phyloP scores from a whole-genome alignment of 257 asterid species.

The Rubia yunnanensis region DNA sequence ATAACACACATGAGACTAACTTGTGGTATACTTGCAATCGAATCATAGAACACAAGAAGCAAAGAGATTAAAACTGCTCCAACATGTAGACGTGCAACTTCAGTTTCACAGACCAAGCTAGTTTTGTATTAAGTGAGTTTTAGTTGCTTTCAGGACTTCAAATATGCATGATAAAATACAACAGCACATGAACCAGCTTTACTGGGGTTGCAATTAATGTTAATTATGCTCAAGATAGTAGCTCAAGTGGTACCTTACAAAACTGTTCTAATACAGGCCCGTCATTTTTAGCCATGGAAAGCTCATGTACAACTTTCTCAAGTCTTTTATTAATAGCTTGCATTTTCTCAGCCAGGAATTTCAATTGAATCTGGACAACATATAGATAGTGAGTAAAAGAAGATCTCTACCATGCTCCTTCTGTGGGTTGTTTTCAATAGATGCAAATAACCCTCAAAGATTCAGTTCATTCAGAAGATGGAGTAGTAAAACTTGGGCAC shows the following conservation, averaged over 20 bases:
- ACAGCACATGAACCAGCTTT: neutral
- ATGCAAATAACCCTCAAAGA: slow-evolving; percentile 7
- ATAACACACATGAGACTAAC: neutral
- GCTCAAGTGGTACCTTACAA: slow-evolving; percentile 37
- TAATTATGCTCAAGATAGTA: too few species aligned
- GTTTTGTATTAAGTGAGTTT: neutral
- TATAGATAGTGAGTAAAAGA: too few species aligned
- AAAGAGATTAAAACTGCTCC: neutral
- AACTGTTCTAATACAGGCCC: slow-evolving; percentile 72
- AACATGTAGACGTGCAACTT: neutral
- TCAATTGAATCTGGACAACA: slow-evolving; percentile 62
- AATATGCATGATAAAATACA: neutral
- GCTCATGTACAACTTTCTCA: slow-evolving; percentile 79
- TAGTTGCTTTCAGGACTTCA: slow-evolving; percentile 6
- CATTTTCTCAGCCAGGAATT: slow-evolving; percentile 91
- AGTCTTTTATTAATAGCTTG: slow-evolving; percentile 92
- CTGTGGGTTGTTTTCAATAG: slow-evolving; percentile 22
- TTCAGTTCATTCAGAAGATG: neutral
- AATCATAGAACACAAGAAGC: neutral
- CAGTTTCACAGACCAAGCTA: neutral
- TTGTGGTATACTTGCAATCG: neutral
- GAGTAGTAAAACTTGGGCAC: neutral
- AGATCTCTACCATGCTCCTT: too few species aligned
- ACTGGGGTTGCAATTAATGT: neutral
- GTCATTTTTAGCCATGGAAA: slow-evolving; percentile 77